Evolutionary conservation across 768 basidiomycete species (phyloP), one percentile per base, ranked within the genome.

Genomic region (Gymnopilus junonius): DNA sequence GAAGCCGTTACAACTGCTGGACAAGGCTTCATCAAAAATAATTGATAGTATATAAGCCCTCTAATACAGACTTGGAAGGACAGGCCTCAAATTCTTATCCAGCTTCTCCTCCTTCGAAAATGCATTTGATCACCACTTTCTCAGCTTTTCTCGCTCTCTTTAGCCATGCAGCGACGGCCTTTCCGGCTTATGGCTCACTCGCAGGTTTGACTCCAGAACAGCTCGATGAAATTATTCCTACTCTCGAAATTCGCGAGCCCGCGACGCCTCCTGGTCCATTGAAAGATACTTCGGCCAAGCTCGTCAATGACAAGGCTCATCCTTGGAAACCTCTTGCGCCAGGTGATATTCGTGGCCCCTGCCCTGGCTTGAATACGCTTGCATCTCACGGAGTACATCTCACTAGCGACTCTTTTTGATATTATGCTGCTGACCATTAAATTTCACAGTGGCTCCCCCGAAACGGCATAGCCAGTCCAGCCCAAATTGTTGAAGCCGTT

Each of bases 281-380:
- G 35, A 65, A 66, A 3, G 70, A 72, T 48, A 68, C 66, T 17
- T 68, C 63, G 17, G 37, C 68, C 8, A 72, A 72, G 51, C 68
- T 72, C 12, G 71, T 70, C 51, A 69, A 70, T 34, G 71, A 72
- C 54, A 60, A 58, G 32, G 63, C 55, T 15, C 71, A 72, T 50
- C 70, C 71, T 5, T 72, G 70, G 69, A 61, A 64, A 17, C 62
- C 68, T 27, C 63, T 55, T 23, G 42, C 59, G 21, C 55, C 58
- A 42, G 65, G 55, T 5, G 71, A 69, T 43, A 68, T 71, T 39
- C 70, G 70, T 43, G 70, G 70, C 2, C 70, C 70, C 29, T 71
- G 70, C 34, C 70, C 70, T 42, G 70, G 70, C 31, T 61, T 71
- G 15, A 71, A 71, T 57, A 69, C 70, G 2, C 62, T 71, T 27